Evolutionary conservation across 441 rosid species (phyloP).

Genomic region (Geranium incanum): DNA sequence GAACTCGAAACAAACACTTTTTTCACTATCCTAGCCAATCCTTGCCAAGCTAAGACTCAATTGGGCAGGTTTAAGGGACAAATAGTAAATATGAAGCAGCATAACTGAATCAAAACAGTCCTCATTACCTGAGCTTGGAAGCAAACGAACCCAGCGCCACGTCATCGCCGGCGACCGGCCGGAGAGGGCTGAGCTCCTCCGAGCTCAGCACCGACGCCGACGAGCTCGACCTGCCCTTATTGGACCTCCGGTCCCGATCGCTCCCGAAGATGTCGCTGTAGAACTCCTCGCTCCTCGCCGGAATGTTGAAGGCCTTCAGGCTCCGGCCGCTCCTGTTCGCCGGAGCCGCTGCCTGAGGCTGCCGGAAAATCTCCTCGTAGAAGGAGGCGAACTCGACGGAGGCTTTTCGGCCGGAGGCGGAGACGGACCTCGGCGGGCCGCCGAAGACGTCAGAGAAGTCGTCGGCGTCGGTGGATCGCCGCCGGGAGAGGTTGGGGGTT

Average conservation of each 20-base stretch:
- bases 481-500: not conserved
- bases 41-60: too few relatives aligned
- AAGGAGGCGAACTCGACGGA: constrained; percentile 5
- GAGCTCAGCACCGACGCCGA: constrained; percentile 62
- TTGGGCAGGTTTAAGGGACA: not conserved
- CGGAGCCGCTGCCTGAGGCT: constrained; percentile 24
- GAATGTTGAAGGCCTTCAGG: constrained; percentile 65
- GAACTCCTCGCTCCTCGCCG: constrained; percentile 47
- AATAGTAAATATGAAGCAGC: not conserved
- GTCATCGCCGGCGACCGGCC: constrained; percentile 50
- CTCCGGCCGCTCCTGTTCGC: constrained; percentile 39
- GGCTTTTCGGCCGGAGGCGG: not conserved
- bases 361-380: constrained; percentile 32
- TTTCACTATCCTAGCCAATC: too few relatives aligned
- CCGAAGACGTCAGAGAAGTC: not conserved
- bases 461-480: not conserved
- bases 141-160: constrained; percentile 38
- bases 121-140: constrained; percentile 53
- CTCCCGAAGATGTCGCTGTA: constrained; percentile 60
- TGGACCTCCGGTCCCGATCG: constrained; percentile 32
- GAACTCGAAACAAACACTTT: too few relatives aligned
- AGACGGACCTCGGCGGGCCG: not conserved
- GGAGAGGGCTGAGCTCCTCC: constrained; percentile 69
- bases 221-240: constrained; percentile 40
- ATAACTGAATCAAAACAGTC: not conserved